Conservation (phyloP, 371 early-diverging fungal genomes). For the Paraphysoderma sedebokerense region DNA sequence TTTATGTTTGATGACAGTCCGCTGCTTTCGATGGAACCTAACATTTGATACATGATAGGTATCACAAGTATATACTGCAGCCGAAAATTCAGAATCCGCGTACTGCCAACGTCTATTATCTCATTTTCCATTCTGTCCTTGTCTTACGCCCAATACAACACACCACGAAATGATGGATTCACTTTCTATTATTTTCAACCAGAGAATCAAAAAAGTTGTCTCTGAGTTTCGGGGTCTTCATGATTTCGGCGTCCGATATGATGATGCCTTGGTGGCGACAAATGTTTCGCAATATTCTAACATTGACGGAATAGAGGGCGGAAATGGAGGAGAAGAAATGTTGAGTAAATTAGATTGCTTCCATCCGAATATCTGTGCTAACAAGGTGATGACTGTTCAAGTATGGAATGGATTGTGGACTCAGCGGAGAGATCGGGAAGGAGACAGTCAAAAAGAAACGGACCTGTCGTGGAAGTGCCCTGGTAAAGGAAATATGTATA, state of each 20-base stretch:
- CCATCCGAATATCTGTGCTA: not conserved
- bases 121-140: not conserved
- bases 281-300: not conserved
- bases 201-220: not conserved
- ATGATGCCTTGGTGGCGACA: constrained; percentile 1
- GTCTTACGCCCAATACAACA: not conserved
- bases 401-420: constrained; percentile 3
- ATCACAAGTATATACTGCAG: not conserved
- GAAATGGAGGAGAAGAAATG: not conserved
- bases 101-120: not conserved
- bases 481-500: not conserved
- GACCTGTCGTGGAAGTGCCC: constrained; percentile 1
- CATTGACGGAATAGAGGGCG: no score
- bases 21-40: not conserved
- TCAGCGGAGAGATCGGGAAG: not conserved
- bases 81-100: not conserved
- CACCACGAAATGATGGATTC: not conserved
- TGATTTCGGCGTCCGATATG: not conserved
- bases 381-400: not conserved
- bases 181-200: not conserved
- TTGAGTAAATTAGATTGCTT: constrained; percentile 1
- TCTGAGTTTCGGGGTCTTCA: not conserved
- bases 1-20: not conserved
- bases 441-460: not conserved
- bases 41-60: not conserved